Base-by-base conservation (phyloP, 208 protist genomes). In the Leishmania turanica region DNA sequence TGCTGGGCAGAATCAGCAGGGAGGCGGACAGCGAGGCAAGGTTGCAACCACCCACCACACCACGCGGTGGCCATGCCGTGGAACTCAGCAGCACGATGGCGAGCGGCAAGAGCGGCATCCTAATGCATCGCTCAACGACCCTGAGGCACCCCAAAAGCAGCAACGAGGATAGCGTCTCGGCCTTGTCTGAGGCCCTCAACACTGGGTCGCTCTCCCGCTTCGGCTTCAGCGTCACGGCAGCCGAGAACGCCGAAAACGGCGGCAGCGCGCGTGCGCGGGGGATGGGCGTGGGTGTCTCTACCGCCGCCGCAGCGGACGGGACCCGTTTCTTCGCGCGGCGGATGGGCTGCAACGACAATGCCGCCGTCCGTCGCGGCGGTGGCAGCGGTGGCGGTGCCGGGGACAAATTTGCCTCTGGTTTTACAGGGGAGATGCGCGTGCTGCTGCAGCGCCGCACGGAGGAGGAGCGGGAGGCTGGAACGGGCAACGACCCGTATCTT, bases 361-460 rank as follows among this genome's bases (percentile, higher is more conserved):
- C 42, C 17, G 47, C 42, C 27, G 31, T 1, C 15, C 37, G n/a
- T 47, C 42, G 19, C 47, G 37, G 60, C 19, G 71, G 45, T 45
- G 47, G 53, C 73, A n/a, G 54, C 34, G 66, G 77, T 27, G 27
- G 77, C 51, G 19, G 58, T 34, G 19, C 56, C 27, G 76, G 76
- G 27, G 78, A 75, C 45, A 45, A 34, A 7, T 19, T n/a, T 4
- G 9, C 47, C 3, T 37, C 76, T 21, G 45, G 82, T 24, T 82
- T 78, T 78, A 77, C 60, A 31, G 73, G 45, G 1, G 82, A 86
- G 82, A 81, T 82, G 78, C 72, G 45, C 21, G 53, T 53, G 42
- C 77, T 80, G 82, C 77, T 86, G 73, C 64, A 79, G 17, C 82
- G 78, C 24, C 74, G 82, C 34, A 74, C 37, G 31, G 82, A 86